A percentile compares a stretch with the other conserved stretches of the same genome.
Conservation (phyloP, 2,329 filamentous ascomycete species). For the Trichoderma atroviride region DNA sequence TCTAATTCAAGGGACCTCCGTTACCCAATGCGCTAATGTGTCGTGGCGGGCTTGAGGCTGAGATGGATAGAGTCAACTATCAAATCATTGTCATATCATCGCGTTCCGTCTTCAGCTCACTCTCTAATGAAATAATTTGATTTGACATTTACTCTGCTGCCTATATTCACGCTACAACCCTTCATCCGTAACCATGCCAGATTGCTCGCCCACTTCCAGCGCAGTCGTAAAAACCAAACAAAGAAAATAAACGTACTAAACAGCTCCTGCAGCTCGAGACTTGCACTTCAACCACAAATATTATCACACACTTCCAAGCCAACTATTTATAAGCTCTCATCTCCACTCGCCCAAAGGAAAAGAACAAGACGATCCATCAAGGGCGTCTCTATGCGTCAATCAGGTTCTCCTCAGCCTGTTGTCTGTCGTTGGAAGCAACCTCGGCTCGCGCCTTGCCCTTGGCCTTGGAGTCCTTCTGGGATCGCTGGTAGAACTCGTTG, state of each 20-base stretch:
- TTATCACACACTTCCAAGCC: conserved; percentile 19
- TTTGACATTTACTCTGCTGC: conserved; percentile 39
- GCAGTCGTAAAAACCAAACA: conserved; percentile 28
- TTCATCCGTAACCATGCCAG: conserved; percentile 21
- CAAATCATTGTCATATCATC: background rate
- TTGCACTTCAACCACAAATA: conserved; percentile 19
- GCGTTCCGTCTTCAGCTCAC: background rate
- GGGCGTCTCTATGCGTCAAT: conserved; percentile 55
- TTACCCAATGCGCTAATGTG: background rate
- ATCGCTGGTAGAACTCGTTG: conserved; percentile 79
- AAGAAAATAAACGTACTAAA: conserved; percentile 26
- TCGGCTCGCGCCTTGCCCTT: conserved; percentile 61
- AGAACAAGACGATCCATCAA: background rate
- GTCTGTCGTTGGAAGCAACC: conserved; percentile 43
- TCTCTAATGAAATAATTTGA: conserved; percentile 26
- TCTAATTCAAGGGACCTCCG: background rate
- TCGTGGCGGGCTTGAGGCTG: background rate
- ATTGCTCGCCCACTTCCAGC: conserved; percentile 31
- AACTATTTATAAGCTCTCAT: conserved; percentile 6
- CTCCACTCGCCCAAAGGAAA: background rate
- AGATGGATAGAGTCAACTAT: background rate
- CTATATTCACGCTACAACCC: conserved; percentile 35
- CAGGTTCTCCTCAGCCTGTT: conserved; percentile 59
- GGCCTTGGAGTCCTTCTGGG: conserved; percentile 62
- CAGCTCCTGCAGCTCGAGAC: background rate